phyloP scores from a whole-genome alignment of 108 stramenopile genomes.

The Conticribra weissflogii region DNA sequence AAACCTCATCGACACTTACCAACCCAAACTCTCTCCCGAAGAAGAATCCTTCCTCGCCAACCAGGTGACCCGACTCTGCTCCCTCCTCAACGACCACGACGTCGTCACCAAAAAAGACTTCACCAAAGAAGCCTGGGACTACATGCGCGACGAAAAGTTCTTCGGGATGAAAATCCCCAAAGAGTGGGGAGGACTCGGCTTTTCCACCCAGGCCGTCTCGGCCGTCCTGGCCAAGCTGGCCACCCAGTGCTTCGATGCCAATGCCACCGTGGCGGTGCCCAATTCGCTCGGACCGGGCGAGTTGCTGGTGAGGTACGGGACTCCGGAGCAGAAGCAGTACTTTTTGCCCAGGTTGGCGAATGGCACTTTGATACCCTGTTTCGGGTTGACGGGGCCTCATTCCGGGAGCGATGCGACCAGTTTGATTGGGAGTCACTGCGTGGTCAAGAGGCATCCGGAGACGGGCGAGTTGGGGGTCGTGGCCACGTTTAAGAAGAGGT shows the following conservation, averaged over 20 bases:
- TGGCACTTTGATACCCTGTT: constrained; percentile 97
- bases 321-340: constrained; percentile 93
- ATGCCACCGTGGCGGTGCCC: constrained; percentile 97
- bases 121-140: constrained; percentile 91
- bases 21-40: constrained; percentile 72
- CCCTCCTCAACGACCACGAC: constrained; percentile 92
- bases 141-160: constrained; percentile 93
- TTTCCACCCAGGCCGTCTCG: constrained; percentile 93
- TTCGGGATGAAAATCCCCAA: constrained; percentile 97
- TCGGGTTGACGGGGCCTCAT: constrained; percentile 97
- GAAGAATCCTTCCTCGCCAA: constrained; percentile 89
- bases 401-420: constrained; percentile 96
- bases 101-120: constrained; percentile 87
- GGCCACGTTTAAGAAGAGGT: constrained; percentile 97
- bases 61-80: constrained; percentile 88
- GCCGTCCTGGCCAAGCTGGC: constrained; percentile 89
- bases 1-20: constrained; percentile 89
- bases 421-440: constrained; percentile 90
- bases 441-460: constrained; percentile 73
- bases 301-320: constrained; percentile 93
- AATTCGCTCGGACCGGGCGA: constrained; percentile 98
- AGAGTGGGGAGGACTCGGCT: constrained; percentile 96
- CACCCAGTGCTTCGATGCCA: constrained; percentile 90
- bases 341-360: constrained; percentile 93
- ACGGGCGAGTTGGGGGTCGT: constrained; percentile 94